Evolutionary conservation across 768 basidiomycete genomes (phyloP).

Genomic region (Artomyces pyxidatus): DNA sequence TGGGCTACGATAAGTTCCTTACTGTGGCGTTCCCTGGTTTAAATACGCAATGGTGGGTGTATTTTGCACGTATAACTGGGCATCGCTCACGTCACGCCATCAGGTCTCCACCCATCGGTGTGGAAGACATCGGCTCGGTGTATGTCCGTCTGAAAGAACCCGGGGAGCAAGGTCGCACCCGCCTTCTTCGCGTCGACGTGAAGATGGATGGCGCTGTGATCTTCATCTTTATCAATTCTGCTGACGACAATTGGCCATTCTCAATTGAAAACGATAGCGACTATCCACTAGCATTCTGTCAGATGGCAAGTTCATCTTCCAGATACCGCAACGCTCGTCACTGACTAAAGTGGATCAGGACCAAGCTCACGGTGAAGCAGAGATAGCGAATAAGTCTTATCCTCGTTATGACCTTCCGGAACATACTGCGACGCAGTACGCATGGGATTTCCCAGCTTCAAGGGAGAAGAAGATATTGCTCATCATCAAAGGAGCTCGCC

Average conservation of each 20-base stretch:
- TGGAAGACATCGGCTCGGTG: slow-evolving; percentile 83
- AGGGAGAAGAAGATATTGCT: slow-evolving; percentile 73
- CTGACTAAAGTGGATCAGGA: slow-evolving; percentile 17
- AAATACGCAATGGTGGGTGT: slow-evolving; percentile 61
- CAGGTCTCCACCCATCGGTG: slow-evolving; percentile 90
- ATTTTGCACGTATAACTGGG: neutral
- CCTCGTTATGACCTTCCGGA: slow-evolving; percentile 50
- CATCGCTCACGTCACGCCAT: slow-evolving; percentile 3
- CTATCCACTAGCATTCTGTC: slow-evolving; percentile 55
- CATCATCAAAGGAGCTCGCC: slow-evolving; percentile 47
- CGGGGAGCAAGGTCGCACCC: slow-evolving; percentile 29
- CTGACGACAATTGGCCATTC: slow-evolving; percentile 81
- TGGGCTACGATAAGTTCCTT: slow-evolving; percentile 63
- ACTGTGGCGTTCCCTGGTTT: slow-evolving; percentile 83
- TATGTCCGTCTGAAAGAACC: slow-evolving; percentile 58
- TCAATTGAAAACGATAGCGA: slow-evolving; percentile 85
- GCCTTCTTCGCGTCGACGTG: slow-evolving; percentile 68
- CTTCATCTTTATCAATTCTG: slow-evolving; percentile 66
- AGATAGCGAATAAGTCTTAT: slow-evolving; percentile 32
- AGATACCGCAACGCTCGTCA: neutral
- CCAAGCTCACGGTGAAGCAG: slow-evolving; percentile 33
- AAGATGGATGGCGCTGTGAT: slow-evolving; percentile 83
- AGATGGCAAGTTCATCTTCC: slow-evolving; percentile 49
- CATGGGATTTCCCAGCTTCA: slow-evolving; percentile 91
- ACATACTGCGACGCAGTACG: slow-evolving; percentile 55